Evolutionary conservation across 176 grass and related monocot genomes (phyloP).

Genomic region (Puya raimondii): DNA sequence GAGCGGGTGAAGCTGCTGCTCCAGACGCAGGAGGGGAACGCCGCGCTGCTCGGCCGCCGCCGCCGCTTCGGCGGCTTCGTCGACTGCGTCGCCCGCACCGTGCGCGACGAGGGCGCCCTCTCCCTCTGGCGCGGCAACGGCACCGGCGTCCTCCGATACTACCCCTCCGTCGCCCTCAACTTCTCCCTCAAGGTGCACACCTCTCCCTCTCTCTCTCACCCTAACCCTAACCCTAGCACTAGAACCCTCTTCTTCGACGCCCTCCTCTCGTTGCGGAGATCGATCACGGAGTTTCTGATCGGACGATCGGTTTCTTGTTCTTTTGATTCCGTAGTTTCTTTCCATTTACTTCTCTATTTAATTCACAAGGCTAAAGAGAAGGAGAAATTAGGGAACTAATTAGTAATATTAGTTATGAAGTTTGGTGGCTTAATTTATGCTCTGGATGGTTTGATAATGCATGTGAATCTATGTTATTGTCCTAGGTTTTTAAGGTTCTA

Average conservation of each 20-base stretch:
- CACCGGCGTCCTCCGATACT: constrained; percentile 85
- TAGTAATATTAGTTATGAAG: not conserved
- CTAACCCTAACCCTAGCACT: no score
- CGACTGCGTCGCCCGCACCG: constrained; percentile 86
- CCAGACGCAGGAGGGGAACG: constrained; percentile 98
- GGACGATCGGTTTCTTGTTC: no score
- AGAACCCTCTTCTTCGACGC: no score
- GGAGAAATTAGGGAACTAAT: no score
- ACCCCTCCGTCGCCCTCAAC: constrained; percentile 99
- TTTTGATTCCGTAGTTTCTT: no score
- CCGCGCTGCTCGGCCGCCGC: constrained; percentile 49
- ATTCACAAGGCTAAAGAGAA: no score
- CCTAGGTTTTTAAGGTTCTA: no score
- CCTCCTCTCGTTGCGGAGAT: no score
- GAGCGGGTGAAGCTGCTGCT: constrained; percentile 95
- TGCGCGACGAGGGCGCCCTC: constrained; percentile 71
- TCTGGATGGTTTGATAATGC: not conserved
- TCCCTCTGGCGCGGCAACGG: constrained; percentile 98
- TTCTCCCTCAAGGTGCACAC: constrained; percentile 89
- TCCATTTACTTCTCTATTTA: no score
- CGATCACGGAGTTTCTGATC: no score
- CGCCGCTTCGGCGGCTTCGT: constrained; percentile 72
- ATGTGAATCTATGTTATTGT: not conserved
- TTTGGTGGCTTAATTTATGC: not conserved
- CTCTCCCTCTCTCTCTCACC: not conserved